Evolutionary conservation across 192 early-diverging fungal genomes (phyloP), one percentile per base, ranked within the genome.

Genomic region (Gigaspora rosea): DNA sequence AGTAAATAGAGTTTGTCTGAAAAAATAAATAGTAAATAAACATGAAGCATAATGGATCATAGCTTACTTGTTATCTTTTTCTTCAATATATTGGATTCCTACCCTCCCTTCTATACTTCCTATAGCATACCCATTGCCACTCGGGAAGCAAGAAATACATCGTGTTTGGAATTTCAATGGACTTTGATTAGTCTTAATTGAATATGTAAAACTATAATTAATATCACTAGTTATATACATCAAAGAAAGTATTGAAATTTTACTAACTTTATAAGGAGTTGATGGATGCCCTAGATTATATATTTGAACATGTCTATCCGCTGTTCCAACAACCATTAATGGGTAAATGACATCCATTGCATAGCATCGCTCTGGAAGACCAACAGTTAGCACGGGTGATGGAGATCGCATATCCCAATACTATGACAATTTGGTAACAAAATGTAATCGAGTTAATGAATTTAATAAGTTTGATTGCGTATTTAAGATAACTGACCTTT

Each of bases 81-180:
- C 93, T 49, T 97, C 95, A 27, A 96, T 81, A 82, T 95, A 95
- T 84, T 98, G 93, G 70, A 99, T 96, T 11, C 91, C 93, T 7
- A 96, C 93, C 62, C 97, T 86, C 49, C 97, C 97, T 80, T 99
- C 97, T 78, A 99, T 95, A 16, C 94, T 94, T 2, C 95, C 95
- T 71, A 99, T 85, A 16, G 93, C 94, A 83, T 92, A 98, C 3
- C 96, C 96, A 12, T 83, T 91, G 13, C 89, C 90, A 50, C 85
- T 85, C 11, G 90, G 82, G 73, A 97, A 96, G 80, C 94, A 95
- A 32, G 93, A 85, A 11, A 99, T 85, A 11, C 83, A 85, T 63
- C 96, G 83, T 9, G 95, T 97, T 83, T 96, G 94, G 86, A 88
- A 94, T 80, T 95, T 95, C 63, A 95, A 69, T 5, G 93, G 91